phyloP scores from a whole-genome alignment of 352 stramenopile species.

The Globisporangium alternatum region DNA sequence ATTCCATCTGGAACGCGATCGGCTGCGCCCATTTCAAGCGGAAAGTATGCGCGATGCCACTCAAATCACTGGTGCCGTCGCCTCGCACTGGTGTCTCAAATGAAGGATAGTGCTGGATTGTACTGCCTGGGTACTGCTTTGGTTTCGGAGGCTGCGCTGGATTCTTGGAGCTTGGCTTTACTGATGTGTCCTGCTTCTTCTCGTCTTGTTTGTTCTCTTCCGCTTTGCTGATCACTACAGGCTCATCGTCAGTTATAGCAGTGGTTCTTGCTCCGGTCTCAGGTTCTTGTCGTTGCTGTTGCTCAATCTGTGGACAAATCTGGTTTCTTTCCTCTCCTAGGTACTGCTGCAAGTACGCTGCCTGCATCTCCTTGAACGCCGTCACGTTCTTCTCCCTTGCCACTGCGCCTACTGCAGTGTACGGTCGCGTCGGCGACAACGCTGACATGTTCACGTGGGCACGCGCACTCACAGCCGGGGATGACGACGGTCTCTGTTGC shows the following conservation, averaged over 20 bases:
- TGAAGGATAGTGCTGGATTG: slow-evolving; percentile 36
- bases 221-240: background rate
- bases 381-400: slow-evolving; percentile 28
- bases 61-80: background rate
- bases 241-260: background rate
- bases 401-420: slow-evolving; percentile 20
- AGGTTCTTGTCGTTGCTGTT: background rate
- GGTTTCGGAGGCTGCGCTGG: background rate
- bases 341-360: slow-evolving; percentile 10
- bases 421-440: slow-evolving; percentile 18
- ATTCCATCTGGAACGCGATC: slow-evolving; percentile 40
- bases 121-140: background rate
- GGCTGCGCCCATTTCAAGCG: slow-evolving; percentile 36
- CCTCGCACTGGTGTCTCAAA: slow-evolving; percentile 19
- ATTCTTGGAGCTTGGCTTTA: background rate
- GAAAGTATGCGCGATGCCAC: slow-evolving; percentile 22
- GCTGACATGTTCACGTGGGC: slow-evolving; percentile 2
- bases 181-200: background rate
- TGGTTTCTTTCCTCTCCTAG: background rate
- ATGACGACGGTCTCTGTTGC: slow-evolving; percentile 35
- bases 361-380: slow-evolving; percentile 27
- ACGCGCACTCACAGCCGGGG: slow-evolving; percentile 25
- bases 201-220: slow-evolving; percentile 3
- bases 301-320: slow-evolving; percentile 1
- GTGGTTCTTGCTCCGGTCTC: background rate